Percentiles rank a stretch among this genome's conserved stretches.
phyloP scores from a whole-genome alignment of 2,329 filamentous ascomycete genomes.

The Zasmidium angulare region DNA sequence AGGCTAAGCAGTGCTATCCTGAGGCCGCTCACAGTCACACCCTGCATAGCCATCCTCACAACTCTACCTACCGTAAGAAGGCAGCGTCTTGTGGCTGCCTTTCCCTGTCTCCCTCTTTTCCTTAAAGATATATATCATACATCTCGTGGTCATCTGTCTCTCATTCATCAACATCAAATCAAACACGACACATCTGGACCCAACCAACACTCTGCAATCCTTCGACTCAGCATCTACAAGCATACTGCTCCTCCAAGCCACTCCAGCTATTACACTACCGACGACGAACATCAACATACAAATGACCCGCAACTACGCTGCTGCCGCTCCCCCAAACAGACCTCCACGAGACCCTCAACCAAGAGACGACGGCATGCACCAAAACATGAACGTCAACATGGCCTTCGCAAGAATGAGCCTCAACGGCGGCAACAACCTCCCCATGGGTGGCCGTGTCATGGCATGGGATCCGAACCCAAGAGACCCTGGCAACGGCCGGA shows the following conservation, averaged over 20 bases:
- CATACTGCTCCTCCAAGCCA: background rate
- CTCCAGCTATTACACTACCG: background rate
- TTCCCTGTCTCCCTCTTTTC: background rate
- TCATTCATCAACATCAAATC: background rate
- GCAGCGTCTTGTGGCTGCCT: background rate
- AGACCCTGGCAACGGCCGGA: slow-evolving; percentile 13
- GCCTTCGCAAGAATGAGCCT: slow-evolving; percentile 1
- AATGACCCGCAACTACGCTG: background rate
- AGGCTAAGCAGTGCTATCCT: background rate
- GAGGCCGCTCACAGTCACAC: background rate
- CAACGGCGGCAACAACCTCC: background rate
- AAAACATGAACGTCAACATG: background rate
- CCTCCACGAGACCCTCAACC: slow-evolving; percentile 1
- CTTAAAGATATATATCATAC: background rate
- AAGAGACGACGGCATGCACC: slow-evolving; percentile 1
- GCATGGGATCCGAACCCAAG: slow-evolving; percentile 1
- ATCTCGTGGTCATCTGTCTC: background rate
- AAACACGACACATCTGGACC: background rate
- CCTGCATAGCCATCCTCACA: background rate
- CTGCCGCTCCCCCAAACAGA: background rate
- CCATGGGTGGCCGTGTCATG: background rate
- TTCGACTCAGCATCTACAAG: background rate
- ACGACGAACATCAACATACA: background rate
- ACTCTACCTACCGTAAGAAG: background rate
- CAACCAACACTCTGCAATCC: background rate